Evolutionary conservation across 2,329 filamentous ascomycete genomes (phyloP).

Genomic region (Intubia oerlemansii): DNA sequence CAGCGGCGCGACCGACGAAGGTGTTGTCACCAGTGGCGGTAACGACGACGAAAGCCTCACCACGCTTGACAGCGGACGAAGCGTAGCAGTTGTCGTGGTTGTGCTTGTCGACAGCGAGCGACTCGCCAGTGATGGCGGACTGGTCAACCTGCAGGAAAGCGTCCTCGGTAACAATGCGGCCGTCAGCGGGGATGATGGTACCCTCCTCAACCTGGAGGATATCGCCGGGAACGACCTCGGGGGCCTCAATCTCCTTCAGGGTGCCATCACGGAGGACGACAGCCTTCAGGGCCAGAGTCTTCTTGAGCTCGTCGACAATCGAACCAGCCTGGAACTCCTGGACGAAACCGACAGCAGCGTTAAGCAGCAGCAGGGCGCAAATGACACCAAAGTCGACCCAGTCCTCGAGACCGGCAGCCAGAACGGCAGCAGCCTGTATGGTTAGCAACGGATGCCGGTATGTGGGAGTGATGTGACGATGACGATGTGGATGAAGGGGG

Average conservation of each 20-base stretch:
- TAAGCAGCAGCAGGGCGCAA: slow-evolving; percentile 55
- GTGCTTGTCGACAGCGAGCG: slow-evolving; percentile 77
- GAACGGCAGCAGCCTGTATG: slow-evolving; percentile 44
- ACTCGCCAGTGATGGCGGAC: slow-evolving; percentile 81
- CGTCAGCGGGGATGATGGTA: slow-evolving; percentile 79
- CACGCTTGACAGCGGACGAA: slow-evolving; percentile 79
- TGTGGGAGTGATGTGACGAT: not conserved
- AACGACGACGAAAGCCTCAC: slow-evolving; percentile 64
- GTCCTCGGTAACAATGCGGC: slow-evolving; percentile 63
- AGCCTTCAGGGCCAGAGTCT: slow-evolving; percentile 57
- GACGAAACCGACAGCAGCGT: slow-evolving; percentile 68
- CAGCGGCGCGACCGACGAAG: slow-evolving; percentile 74
- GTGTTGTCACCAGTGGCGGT: slow-evolving; percentile 76
- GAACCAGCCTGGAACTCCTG: slow-evolving; percentile 82
- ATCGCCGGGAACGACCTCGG: slow-evolving; percentile 74
- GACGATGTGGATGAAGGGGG: not conserved
- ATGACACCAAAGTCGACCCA: slow-evolving; percentile 94
- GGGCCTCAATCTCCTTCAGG: slow-evolving; percentile 59
- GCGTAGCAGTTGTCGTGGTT: slow-evolving; percentile 62
- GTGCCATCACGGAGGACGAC: slow-evolving; percentile 65
- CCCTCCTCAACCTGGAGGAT: slow-evolving; percentile 82
- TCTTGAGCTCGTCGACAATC: slow-evolving; percentile 80
- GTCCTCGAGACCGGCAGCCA: slow-evolving; percentile 66
- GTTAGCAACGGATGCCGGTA: not conserved
- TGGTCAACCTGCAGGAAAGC: slow-evolving; percentile 82